These are phyloP conservation scores for Mycena haematopus DNA, from an alignment of 768 basidiomycete species.

Conservation along the genomic window DNA sequence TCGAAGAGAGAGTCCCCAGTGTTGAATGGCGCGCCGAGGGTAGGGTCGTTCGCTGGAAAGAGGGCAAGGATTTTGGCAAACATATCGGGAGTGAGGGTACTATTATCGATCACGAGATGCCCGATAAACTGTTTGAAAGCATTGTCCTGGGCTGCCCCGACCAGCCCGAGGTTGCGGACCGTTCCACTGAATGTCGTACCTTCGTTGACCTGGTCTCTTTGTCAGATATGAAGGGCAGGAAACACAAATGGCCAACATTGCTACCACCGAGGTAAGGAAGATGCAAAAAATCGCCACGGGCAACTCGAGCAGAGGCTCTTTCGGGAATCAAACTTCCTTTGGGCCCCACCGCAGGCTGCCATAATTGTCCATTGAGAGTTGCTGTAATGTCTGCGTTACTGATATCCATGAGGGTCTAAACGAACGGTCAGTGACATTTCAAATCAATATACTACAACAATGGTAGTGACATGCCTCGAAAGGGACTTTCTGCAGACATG, in stretches of 20 bases:
- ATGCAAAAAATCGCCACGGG: slow-evolving; percentile 55
- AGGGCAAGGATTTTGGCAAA: slow-evolving; percentile 44
- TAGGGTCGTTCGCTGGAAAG: slow-evolving; percentile 56
- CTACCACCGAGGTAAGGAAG: slow-evolving; percentile 64
- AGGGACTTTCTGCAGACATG: slow-evolving; percentile 53
- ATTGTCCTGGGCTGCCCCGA: slow-evolving; percentile 46
- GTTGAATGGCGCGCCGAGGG: slow-evolving; percentile 57
- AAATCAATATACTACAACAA: background rate
- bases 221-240: slow-evolving; percentile 18
- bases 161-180: slow-evolving; percentile 46
- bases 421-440: background rate
- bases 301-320: slow-evolving; percentile 52
- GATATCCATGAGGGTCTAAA: slow-evolving; percentile 53
- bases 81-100: slow-evolving; percentile 50
- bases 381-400: slow-evolving; percentile 52
- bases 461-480: slow-evolving; percentile 45
- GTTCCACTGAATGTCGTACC: slow-evolving; percentile 51
- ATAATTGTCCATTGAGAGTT: slow-evolving; percentile 59
- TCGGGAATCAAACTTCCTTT: slow-evolving; percentile 54
- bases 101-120: slow-evolving; percentile 57
- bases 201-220: slow-evolving; percentile 53
- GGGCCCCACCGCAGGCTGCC: slow-evolving; percentile 63
- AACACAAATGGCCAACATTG: slow-evolving; percentile 45
- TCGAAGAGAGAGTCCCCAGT: slow-evolving; percentile 69
- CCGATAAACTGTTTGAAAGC: slow-evolving; percentile 56